Conservation (phyloP, 768 basidiomycete genomes). For the Podaxis carcinomalis region DNA sequence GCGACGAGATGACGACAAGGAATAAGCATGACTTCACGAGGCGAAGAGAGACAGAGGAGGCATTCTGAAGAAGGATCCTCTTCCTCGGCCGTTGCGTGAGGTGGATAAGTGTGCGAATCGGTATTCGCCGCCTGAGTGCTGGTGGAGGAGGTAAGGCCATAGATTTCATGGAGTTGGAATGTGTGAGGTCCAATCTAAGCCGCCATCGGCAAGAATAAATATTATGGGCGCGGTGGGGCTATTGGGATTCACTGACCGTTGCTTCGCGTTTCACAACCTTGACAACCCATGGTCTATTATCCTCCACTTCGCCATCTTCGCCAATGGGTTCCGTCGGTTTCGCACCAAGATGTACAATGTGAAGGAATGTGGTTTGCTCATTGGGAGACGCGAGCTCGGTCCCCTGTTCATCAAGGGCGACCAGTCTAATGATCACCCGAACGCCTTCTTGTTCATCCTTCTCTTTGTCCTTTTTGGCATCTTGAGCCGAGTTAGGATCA, state of each 20-base stretch:
- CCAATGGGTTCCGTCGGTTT: conserved; percentile 28
- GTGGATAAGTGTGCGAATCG: conserved; percentile 32
- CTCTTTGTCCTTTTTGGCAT: conserved; percentile 37
- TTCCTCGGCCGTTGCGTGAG: conserved; percentile 41
- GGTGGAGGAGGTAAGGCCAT: conserved; percentile 70
- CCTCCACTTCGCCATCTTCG: conserved; percentile 41
- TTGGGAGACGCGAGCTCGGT: conserved; percentile 65
- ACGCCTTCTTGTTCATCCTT: conserved; percentile 64
- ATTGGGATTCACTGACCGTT: conserved; percentile 36
- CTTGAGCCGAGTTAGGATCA: conserved; percentile 37
- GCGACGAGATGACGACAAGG: conserved; percentile 94
- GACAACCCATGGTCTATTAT: conserved; percentile 82
- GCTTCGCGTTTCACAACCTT: conserved; percentile 93
- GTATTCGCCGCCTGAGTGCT: conserved; percentile 30
- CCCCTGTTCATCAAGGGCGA: conserved; percentile 76
- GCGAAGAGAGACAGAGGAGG: conserved; percentile 83
- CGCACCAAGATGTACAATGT: conserved; percentile 69
- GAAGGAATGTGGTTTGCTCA: conserved; percentile 86
- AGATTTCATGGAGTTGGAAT: conserved; percentile 95
- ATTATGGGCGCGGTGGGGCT: no score
- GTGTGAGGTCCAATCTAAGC: conserved; percentile 84
- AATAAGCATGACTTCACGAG: conserved; percentile 87
- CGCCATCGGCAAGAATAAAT: conserved; percentile 17
- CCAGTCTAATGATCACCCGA: conserved; percentile 72
- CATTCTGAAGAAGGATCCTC: conserved; percentile 84